Evolutionary conservation across 345 rosid species (phyloP), one percentile per base, ranked within the genome.

Genomic region (Rhizophora apiculata): DNA sequence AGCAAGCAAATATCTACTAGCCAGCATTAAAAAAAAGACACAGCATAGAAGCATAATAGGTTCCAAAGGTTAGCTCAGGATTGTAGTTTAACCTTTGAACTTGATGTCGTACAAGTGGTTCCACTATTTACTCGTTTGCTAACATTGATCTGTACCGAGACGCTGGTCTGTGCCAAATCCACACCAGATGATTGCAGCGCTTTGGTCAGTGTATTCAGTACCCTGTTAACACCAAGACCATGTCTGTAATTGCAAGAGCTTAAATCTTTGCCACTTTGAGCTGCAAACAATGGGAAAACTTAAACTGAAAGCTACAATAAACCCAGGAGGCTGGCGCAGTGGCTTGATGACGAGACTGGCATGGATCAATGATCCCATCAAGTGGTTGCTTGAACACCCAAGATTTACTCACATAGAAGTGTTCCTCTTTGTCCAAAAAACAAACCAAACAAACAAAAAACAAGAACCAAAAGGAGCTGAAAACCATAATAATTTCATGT

Each of bases 181-280:
- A 92, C 90, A 55, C 93, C 92, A 3, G 90, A 85, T 34, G 88
- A 85, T 62, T 67, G 87, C 71, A 92, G 80, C 30, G 83, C 85
- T 76, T 82, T 82, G 52, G 85, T 86, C 79, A 92, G 70, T 54
- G 72, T 75, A 60, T 79, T 70, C 73, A 81, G 74, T 68, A 92
- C 62, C 88, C 97, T 89, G 88, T 62, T 15, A 43, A 43, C 49
- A 43, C 49, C 49, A 43, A 13, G 0, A 43, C 3, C 1, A 43
- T 18, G 3, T 43, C 49, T 11, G 4, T 43, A 43, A 43, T 43
- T 43, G 49, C 49, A 43, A 13, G 18, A 43, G 49, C 49, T 43
- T 43, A 43, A 43, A 13, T 13, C 18, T 15, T 43, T 43, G 18
- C 49, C 46, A 13, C 19, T 43, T 43, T 11, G 19, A 43, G 49